phyloP scores from a whole-genome alignment of 1,139 yeast species.

The Blastobotrys capitulatus region DNA sequence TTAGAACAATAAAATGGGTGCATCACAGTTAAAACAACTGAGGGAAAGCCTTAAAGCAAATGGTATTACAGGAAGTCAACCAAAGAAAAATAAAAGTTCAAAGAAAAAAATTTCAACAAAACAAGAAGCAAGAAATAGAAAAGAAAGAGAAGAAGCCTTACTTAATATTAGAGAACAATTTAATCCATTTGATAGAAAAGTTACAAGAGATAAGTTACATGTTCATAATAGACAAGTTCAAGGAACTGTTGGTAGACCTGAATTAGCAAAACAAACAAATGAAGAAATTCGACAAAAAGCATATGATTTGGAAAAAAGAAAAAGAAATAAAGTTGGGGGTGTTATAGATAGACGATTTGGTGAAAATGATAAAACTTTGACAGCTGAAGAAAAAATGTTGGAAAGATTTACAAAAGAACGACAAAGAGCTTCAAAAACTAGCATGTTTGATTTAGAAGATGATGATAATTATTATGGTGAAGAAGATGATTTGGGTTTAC shows the following conservation, averaged over 20 bases:
- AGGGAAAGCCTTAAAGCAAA: constrained; percentile 70
- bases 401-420: constrained; percentile 83
- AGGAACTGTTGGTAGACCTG: constrained; percentile 67
- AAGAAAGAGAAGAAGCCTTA: constrained; percentile 52
- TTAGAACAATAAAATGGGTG: not conserved
- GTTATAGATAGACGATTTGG: constrained; percentile 88
- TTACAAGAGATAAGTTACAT: constrained; percentile 60
- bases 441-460: constrained; percentile 58
- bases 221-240: constrained; percentile 52
- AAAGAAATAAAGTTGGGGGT: constrained; percentile 71
- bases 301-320: constrained; percentile 55
- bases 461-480: constrained; percentile 26
- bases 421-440: constrained; percentile 41
- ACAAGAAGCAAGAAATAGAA: constrained; percentile 38
- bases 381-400: constrained; percentile 89
- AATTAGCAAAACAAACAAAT: constrained; percentile 68
- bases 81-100: constrained; percentile 39
- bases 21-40: constrained; percentile 74
- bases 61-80: constrained; percentile 80
- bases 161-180: constrained; percentile 69
- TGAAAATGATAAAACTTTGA: constrained; percentile 65
- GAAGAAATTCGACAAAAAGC: constrained; percentile 64
- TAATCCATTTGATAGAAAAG: constrained; percentile 80
- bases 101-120: constrained; percentile 44
- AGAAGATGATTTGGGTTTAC: constrained; percentile 40